phyloP scores from a whole-genome alignment of 805 yeast species.

The Teunomyces funiuensis region DNA sequence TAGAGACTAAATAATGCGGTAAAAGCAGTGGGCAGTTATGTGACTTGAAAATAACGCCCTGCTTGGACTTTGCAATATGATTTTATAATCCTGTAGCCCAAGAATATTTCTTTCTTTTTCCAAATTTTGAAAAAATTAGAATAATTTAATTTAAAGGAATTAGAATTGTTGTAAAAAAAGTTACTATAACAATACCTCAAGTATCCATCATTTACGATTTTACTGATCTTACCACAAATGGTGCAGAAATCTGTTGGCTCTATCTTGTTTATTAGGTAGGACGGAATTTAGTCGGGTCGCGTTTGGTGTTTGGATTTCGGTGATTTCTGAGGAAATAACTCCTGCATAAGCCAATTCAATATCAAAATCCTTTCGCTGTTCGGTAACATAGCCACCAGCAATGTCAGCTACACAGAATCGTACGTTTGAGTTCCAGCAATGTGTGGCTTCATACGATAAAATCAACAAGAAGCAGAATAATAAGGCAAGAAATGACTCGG shows the following conservation, averaged over 20 bases:
- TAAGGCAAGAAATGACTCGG: constrained; percentile 7
- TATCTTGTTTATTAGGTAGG: neutral
- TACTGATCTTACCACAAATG: too few relatives aligned
- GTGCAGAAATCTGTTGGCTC: too few relatives aligned
- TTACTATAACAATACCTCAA: too few relatives aligned
- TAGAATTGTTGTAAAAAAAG: too few relatives aligned
- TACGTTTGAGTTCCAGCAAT: constrained; percentile 89
- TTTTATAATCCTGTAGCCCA: too few relatives aligned
- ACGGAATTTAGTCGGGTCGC: neutral
- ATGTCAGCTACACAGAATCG: constrained; percentile 63
- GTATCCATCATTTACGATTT: too few relatives aligned
- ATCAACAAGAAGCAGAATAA: constrained; percentile 45
- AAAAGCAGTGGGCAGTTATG: too few relatives aligned
- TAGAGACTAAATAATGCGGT: too few relatives aligned
- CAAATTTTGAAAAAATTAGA: neutral
- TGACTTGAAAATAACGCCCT: too few relatives aligned
- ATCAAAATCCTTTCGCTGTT: constrained; percentile 4
- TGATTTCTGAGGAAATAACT: neutral
- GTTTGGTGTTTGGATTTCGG: neutral
- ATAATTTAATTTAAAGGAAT: too few relatives aligned
- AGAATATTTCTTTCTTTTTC: too few relatives aligned
- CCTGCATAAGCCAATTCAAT: constrained; percentile 1
- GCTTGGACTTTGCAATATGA: too few relatives aligned
- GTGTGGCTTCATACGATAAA: constrained; percentile 74
- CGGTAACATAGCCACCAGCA: neutral